phyloP scores from a whole-genome alignment of 768 basidiomycete species.

The Hebeloma cylindrosporum region DNA sequence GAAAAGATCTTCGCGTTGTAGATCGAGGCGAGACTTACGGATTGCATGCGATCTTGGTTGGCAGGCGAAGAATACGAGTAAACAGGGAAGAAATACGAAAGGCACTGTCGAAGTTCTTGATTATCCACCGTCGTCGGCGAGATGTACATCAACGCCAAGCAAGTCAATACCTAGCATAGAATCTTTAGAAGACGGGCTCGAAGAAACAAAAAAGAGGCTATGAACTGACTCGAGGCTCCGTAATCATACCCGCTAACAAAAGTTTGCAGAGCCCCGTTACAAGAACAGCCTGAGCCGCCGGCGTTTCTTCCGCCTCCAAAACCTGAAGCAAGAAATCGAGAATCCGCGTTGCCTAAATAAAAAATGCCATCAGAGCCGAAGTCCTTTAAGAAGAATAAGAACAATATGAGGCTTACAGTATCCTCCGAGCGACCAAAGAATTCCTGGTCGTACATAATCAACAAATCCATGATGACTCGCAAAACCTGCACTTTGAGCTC shows the following conservation, averaged over 20 bases:
- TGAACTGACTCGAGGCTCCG: conserved; percentile 64
- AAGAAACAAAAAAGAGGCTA: conserved; percentile 7
- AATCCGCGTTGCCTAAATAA: conserved; percentile 37
- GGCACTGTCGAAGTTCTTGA: conserved; percentile 84
- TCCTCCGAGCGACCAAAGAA: conserved; percentile 58
- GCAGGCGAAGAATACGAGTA: conserved; percentile 83
- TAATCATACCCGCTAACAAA: conserved; percentile 80
- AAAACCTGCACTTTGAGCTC: conserved; percentile 76
- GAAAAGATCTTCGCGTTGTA: neutral
- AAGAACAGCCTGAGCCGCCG: conserved; percentile 74
- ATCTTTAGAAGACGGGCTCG: neutral
- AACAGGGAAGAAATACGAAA: conserved; percentile 94
- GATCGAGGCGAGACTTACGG: conserved; percentile 29
- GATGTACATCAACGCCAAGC: conserved; percentile 63
- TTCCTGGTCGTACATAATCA: conserved; percentile 86
- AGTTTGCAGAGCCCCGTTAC: conserved; percentile 88
- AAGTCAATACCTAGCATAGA: conserved; percentile 35
- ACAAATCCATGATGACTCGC: conserved; percentile 85
- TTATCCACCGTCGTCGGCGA: conserved; percentile 85
- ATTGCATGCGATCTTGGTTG: conserved; percentile 72
- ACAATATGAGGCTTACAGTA: conserved; percentile 39
- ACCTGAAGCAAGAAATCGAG: conserved; percentile 48
- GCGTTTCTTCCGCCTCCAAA: conserved; percentile 66
- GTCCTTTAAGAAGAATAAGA: neutral
- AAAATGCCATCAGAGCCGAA: neutral